A percentile compares a stretch with the other conserved stretches of the same genome.
phyloP scores from a whole-genome alignment of 306 rosid species.

The Glycine tomentella region DNA sequence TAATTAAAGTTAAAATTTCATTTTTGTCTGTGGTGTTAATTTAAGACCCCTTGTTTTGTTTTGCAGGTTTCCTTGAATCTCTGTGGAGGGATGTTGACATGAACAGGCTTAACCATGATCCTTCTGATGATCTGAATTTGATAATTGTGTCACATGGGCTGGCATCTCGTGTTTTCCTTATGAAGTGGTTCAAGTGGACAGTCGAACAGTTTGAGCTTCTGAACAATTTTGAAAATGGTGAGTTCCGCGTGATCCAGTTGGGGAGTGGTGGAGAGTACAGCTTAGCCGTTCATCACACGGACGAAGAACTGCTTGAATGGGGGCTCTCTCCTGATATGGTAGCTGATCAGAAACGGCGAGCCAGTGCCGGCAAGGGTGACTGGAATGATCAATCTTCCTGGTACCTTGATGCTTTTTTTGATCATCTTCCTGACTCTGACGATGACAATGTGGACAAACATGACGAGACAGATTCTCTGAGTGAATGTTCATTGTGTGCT shows the following conservation, averaged over 20 bases:
- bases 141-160: constrained; percentile 86
- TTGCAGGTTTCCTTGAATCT: constrained; percentile 91
- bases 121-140: constrained; percentile 76
- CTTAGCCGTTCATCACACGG: constrained; percentile 85
- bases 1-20: no score
- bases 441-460: constrained; percentile 56
- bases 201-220: constrained; percentile 84
- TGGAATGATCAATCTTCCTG: constrained; percentile 63
- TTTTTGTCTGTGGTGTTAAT: no score
- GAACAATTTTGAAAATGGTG: constrained; percentile 71
- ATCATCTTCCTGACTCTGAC: constrained; percentile 65
- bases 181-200: constrained; percentile 98
- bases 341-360: constrained; percentile 89
- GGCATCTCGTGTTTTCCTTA: constrained; percentile 84
- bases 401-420: constrained; percentile 74
- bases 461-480: constrained; percentile 39
- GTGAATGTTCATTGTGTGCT: neutral
- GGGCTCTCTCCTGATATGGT: constrained; percentile 88
- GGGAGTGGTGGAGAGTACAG: constrained; percentile 90
- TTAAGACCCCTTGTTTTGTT: neutral
- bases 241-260: constrained; percentile 77
- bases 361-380: constrained; percentile 57
- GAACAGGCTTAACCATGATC: constrained; percentile 78
- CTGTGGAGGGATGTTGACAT: constrained; percentile 93
- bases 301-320: constrained; percentile 76